Conservation (phyloP, 768 basidiomycete species). For the Mycena chlorophos region DNA sequence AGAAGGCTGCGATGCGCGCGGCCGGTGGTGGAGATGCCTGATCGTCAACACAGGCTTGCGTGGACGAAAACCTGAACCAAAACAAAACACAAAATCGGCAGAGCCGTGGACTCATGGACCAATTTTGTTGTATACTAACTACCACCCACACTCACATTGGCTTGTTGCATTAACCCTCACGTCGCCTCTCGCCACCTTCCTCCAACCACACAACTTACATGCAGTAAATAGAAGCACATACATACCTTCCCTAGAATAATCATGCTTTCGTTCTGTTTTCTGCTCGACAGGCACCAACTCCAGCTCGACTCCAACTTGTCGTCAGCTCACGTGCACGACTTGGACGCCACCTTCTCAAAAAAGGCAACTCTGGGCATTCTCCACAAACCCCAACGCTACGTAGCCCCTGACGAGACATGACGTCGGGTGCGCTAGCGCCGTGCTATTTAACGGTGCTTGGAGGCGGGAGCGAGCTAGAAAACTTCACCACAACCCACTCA, state of each 20-base stretch:
- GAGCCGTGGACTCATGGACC: neutral
- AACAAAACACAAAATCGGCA: too few relatives aligned
- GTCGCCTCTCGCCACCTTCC: neutral
- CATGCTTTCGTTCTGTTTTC: too few relatives aligned
- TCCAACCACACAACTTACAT: too few relatives aligned
- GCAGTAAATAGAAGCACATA: neutral
- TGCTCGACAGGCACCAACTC: too few relatives aligned
- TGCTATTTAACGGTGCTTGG: neutral
- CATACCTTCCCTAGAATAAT: neutral
- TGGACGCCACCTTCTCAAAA: neutral
- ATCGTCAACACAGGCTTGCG: too few relatives aligned
- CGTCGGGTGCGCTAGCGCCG: neutral
- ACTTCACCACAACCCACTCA: slow-evolving; percentile 3
- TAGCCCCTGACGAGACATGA: neutral
- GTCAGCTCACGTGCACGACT: neutral
- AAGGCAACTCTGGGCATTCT: neutral
- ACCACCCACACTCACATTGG: neutral
- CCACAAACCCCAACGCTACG: neutral
- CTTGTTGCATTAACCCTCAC: neutral
- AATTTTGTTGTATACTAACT: neutral
- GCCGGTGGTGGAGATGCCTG: slow-evolving; percentile 26
- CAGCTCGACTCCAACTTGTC: neutral
- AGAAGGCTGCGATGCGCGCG: slow-evolving; percentile 41
- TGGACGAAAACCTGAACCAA: too few relatives aligned
- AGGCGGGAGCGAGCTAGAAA: neutral